Conservation (phyloP, 257 asterid genomes). For the Fraxinus americana region DNA sequence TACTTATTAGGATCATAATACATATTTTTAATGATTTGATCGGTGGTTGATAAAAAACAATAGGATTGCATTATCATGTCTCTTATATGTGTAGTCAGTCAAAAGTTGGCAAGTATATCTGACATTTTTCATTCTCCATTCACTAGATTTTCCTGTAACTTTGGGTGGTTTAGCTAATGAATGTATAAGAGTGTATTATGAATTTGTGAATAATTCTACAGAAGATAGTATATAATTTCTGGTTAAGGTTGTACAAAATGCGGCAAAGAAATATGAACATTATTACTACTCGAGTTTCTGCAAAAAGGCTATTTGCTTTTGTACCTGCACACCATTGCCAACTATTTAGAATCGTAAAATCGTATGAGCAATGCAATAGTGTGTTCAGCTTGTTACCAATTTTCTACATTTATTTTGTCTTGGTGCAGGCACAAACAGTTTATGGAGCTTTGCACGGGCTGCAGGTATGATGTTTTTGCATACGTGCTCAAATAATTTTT, state of each 20-base stretch:
- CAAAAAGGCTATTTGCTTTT: background rate
- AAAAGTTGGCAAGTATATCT: background rate
- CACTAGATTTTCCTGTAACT: background rate
- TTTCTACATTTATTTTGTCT: slow-evolving; percentile 4
- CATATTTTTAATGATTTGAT: background rate
- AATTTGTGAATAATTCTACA: too few relatives aligned
- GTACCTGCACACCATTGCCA: background rate
- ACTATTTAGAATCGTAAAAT: background rate
- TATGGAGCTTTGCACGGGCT: slow-evolving; percentile 94
- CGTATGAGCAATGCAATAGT: background rate
- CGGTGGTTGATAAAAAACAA: background rate
- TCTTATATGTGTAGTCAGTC: background rate
- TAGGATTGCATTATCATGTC: background rate
- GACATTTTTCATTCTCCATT: background rate
- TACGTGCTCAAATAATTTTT: background rate
- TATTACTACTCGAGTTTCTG: background rate
- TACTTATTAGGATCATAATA: background rate
- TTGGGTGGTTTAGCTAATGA: background rate
- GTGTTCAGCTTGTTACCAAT: background rate
- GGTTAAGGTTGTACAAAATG: background rate
- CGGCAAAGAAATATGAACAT: background rate
- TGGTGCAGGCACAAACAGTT: slow-evolving; percentile 83
- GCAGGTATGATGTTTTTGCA: slow-evolving; percentile 52
- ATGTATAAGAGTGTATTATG: background rate
- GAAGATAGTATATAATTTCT: background rate